These are phyloP conservation scores for Pseudogymnoascus sp. DNA, from an alignment of 2,329 filamentous ascomycete species.

Conservation along the genomic window DNA sequence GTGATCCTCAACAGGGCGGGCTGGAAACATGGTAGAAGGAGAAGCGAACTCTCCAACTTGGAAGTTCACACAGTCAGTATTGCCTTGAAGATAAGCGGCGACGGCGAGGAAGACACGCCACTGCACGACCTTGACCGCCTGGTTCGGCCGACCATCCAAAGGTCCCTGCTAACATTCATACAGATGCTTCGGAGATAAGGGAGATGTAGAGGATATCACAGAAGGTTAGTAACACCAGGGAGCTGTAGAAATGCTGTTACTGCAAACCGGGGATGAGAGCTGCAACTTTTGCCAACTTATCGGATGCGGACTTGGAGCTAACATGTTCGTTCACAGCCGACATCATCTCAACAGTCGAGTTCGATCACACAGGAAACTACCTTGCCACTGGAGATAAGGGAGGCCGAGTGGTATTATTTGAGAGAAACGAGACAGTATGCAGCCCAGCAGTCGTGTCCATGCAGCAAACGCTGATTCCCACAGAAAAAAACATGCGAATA, in stretches of 20 bases:
- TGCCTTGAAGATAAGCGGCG: not conserved
- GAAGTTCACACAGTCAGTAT: conserved; percentile 86
- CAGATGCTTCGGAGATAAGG: conserved; percentile 99
- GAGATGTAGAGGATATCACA: conserved; percentile 73
- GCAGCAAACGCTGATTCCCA: not conserved
- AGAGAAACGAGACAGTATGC: conserved; percentile 87
- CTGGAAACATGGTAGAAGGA: conserved; percentile 80
- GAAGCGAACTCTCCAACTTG: conserved; percentile 91
- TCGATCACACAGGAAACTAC: conserved; percentile 85
- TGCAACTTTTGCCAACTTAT: conserved; percentile 19
- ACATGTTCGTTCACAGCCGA: conserved; percentile 50
- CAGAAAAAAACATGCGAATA: conserved; percentile 99
- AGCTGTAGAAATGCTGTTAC: not conserved
- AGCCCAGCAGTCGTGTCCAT: conserved; percentile 1
- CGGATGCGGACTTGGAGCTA: conserved; percentile 13
- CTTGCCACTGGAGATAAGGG: conserved; percentile 86
- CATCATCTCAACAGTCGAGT: conserved; percentile 87
- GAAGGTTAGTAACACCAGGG: conserved; percentile 25
- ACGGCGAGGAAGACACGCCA: not conserved
- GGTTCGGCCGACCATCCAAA: not conserved
- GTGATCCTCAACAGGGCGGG: conserved; percentile 24
- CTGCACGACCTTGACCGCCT: not conserved
- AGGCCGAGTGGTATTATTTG: conserved; percentile 75
- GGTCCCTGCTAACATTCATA: conserved; percentile 21
- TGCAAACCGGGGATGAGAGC: not conserved